Conservation (phyloP, 805 yeast species). For the Wickerhamomyces sydowiorum region DNA sequence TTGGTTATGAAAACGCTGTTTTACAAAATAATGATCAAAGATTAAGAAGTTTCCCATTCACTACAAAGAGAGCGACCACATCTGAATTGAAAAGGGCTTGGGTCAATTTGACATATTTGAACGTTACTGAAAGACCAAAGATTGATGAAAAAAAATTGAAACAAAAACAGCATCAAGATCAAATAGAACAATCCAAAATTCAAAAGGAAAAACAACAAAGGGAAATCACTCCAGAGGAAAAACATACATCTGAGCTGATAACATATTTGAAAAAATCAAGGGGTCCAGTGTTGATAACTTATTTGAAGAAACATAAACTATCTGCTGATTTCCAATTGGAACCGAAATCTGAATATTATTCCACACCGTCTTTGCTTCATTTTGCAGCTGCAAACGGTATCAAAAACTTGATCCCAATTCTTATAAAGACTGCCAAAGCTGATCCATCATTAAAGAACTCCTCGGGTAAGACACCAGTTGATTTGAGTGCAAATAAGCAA, state of each 20-base stretch:
- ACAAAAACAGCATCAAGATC: slow-evolving; percentile 25
- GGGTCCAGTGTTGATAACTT: slow-evolving; percentile 66
- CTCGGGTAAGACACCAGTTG: slow-evolving; percentile 62
- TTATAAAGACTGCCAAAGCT: slow-evolving; percentile 60
- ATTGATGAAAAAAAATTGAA: slow-evolving; percentile 23
- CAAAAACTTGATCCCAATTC: slow-evolving; percentile 54
- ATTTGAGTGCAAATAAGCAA: slow-evolving; percentile 45
- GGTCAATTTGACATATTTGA: slow-evolving; percentile 65
- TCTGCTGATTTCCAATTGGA: slow-evolving; percentile 45
- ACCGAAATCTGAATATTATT: slow-evolving; percentile 47
- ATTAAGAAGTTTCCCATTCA: slow-evolving; percentile 73
- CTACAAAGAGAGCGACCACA: slow-evolving; percentile 83
- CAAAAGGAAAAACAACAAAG: slow-evolving; percentile 14
- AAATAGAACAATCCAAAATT: slow-evolving; percentile 23
- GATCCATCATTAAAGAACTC: slow-evolving; percentile 57
- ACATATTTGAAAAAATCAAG: slow-evolving; percentile 62
- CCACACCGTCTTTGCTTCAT: slow-evolving; percentile 73
- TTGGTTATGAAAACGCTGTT: slow-evolving; percentile 60
- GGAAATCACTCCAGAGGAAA: slow-evolving; percentile 33
- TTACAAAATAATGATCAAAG: slow-evolving; percentile 51
- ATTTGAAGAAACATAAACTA: slow-evolving; percentile 52
- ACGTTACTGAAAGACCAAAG: slow-evolving; percentile 49
- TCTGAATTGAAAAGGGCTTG: slow-evolving; percentile 79
- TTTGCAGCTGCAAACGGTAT: slow-evolving; percentile 67
- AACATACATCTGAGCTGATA: slow-evolving; percentile 52